Percentiles rank a stretch among this genome's conserved stretches.
These are phyloP conservation scores for Mycena venus DNA, from an alignment of 768 basidiomycete genomes.

Conservation along the genomic window DNA sequence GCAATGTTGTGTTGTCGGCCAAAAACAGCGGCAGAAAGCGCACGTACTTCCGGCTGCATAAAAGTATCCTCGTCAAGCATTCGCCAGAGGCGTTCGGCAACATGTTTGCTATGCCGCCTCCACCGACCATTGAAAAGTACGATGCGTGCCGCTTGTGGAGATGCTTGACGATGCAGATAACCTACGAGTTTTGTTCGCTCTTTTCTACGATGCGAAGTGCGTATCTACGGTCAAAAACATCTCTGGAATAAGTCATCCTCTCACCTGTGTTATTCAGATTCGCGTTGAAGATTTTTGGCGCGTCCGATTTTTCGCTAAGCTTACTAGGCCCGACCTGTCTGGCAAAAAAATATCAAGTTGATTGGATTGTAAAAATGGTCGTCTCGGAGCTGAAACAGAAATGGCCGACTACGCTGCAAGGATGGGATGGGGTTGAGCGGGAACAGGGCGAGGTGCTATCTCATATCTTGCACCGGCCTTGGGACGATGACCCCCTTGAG, in stretches of 20 bases:
- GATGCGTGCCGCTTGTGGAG: not conserved
- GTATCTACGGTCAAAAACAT: not conserved
- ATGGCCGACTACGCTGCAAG: constrained; percentile 3
- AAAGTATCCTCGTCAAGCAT: not conserved
- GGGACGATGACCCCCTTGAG: not conserved
- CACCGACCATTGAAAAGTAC: not conserved
- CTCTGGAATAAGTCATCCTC: not conserved
- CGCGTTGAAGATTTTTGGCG: not conserved
- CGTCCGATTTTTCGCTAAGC: not conserved
- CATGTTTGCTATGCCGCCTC: constrained; percentile 10
- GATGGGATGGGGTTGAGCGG: not conserved
- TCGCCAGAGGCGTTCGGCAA: constrained; percentile 1
- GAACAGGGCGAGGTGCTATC: not conserved
- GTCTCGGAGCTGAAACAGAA: not conserved
- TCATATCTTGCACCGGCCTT: not conserved
- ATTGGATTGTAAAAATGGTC: constrained; percentile 11
- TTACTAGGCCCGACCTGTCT: not conserved
- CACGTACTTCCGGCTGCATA: constrained; percentile 9
- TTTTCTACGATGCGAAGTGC: not conserved
- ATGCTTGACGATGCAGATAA: not conserved
- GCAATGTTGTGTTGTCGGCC: constrained; percentile 12
- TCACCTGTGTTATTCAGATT: not conserved
- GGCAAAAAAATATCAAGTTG: constrained; percentile 20
- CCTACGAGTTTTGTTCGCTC: not conserved
- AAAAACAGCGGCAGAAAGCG: not conserved